Evolutionary conservation across 2,329 filamentous ascomycete genomes (phyloP).

Genomic region (Phaeophleospora eucalypticola): DNA sequence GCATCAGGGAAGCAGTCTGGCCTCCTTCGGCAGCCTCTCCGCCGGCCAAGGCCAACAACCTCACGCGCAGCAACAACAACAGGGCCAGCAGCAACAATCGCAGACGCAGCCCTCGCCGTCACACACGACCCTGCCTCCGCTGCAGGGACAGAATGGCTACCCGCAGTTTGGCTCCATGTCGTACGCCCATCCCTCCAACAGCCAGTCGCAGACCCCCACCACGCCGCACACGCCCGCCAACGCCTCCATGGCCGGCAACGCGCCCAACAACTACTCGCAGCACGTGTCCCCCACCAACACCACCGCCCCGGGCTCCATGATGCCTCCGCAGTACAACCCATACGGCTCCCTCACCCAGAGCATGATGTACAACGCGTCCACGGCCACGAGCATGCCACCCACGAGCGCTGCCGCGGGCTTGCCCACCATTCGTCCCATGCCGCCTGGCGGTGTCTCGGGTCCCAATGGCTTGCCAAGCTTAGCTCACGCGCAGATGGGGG

Average conservation of each 20-base stretch:
- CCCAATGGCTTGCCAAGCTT: constrained; percentile 35
- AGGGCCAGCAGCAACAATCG: constrained; percentile 19
- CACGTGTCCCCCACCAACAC: constrained; percentile 26
- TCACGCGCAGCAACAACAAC: constrained; percentile 18
- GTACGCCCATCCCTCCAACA: constrained; percentile 27
- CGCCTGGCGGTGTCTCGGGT: constrained; percentile 37
- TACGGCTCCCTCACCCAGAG: constrained; percentile 29
- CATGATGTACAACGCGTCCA: constrained; percentile 31
- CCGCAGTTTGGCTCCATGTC: constrained; percentile 33
- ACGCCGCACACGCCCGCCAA: constrained; percentile 33
- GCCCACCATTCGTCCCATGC: constrained; percentile 40
- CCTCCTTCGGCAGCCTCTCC: constrained; percentile 25
- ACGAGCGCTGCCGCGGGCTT: constrained; percentile 27
- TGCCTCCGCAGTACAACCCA: constrained; percentile 29
- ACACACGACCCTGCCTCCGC: constrained; percentile 33
- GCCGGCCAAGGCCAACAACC: neutral
- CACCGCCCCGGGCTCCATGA: constrained; percentile 31
- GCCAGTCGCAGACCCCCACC: constrained; percentile 31
- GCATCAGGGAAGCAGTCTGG: too few relatives aligned
- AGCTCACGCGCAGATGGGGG: constrained; percentile 24
- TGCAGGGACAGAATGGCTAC: constrained; percentile 33
- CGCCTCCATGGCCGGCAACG: constrained; percentile 26
- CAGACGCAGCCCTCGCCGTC: constrained; percentile 20
- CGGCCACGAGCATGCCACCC: constrained; percentile 28
- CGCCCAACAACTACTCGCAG: constrained; percentile 29